Base-by-base conservation (phyloP, 345 rosid species). In the Brassica rapa region DNA sequence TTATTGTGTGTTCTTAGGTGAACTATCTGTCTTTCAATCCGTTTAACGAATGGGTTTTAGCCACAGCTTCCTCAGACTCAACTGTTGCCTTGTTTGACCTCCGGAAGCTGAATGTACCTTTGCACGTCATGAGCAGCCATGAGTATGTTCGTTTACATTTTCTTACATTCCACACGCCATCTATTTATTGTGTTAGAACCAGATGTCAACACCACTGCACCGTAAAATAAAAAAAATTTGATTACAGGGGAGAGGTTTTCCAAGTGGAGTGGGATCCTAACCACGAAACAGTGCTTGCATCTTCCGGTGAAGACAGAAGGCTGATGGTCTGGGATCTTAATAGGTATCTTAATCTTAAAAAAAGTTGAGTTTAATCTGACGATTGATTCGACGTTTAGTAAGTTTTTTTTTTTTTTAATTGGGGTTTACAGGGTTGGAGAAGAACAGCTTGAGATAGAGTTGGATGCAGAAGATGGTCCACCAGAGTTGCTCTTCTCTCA, bases 201-300 rank as follows among this genome's bases (percentile, higher is more conserved):
- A 19, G 3, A 29, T 59, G 24, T 24, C 39, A 35, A 64, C 16
- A 68, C 59, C 57, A 4, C 7, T 55, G 10, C 37, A 53, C 64
- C 37, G 30, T 35, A 35, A 35, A 35, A 35, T 35, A 32, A 32
- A 12, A 25, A 8, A 8, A 6, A 15, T 24, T 1, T 63, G 43
- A 56, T 39, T 9, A 19, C 76, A 77, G 81, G 62, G 81, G 81
- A 77, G 98, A 93, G 65, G 99, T 96, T 39, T 89, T 86, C 82
- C 97, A 93, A 84, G 99, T 96, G 71, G 98, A 93, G 76, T 96
- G 99, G 97, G 92, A 96, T 87, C 98, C 99, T 25, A 89, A 91
- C 83, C 94, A 95, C 53, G 98, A 90, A 74, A 88, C 94, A 1
- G 93, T 95, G 77, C 85, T 93, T 29, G 99, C 97, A 61, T 95